phyloP scores from a whole-genome alignment of 2,329 filamentous ascomycete species.

The Raffaelea albimanens region DNA sequence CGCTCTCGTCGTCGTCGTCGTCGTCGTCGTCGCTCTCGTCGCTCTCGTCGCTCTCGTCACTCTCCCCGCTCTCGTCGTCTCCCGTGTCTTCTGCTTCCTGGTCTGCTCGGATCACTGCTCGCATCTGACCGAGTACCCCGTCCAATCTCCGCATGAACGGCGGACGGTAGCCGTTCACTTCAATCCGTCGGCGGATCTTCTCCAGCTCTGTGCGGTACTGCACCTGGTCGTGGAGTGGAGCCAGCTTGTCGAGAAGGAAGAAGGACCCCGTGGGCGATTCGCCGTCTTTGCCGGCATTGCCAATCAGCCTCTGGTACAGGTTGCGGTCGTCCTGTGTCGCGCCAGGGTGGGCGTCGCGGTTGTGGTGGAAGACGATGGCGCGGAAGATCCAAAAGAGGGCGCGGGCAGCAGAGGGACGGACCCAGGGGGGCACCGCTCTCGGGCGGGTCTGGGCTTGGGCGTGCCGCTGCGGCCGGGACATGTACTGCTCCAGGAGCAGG shows the following conservation, averaged over 20 bases:
- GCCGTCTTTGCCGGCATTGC: constrained; percentile 27
- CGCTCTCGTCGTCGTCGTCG: no score
- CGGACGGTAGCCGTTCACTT: constrained; percentile 12
- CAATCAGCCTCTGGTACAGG: constrained; percentile 38
- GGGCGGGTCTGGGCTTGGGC: background rate
- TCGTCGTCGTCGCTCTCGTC: no score
- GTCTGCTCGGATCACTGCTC: no score
- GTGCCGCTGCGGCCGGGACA: constrained; percentile 5
- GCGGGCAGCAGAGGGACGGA: constrained; percentile 35
- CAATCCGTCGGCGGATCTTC: constrained; percentile 16
- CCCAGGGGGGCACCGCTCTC: constrained; percentile 19
- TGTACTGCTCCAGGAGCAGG: constrained; percentile 20
- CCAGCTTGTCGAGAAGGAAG: constrained; percentile 37
- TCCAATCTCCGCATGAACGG: constrained; percentile 10
- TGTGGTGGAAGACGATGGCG: constrained; percentile 27
- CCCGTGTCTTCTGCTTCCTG: no score
- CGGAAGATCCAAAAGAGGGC: constrained; percentile 38
- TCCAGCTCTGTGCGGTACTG: constrained; percentile 31
- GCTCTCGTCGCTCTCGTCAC: no score
- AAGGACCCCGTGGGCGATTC: constrained; percentile 1
- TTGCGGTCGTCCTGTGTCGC: constrained; percentile 28
- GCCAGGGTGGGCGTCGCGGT: constrained; percentile 27
- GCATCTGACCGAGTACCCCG: constrained; percentile 9
- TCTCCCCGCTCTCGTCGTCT: no score
- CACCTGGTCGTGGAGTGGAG: constrained; percentile 32